A percentile compares a stretch with the other conserved stretches of the same genome.
These are phyloP conservation scores for Marchantia paleacea DNA, from an alignment of 225 moss, liverwort and hornwort genomes.

Conservation along the genomic window DNA sequence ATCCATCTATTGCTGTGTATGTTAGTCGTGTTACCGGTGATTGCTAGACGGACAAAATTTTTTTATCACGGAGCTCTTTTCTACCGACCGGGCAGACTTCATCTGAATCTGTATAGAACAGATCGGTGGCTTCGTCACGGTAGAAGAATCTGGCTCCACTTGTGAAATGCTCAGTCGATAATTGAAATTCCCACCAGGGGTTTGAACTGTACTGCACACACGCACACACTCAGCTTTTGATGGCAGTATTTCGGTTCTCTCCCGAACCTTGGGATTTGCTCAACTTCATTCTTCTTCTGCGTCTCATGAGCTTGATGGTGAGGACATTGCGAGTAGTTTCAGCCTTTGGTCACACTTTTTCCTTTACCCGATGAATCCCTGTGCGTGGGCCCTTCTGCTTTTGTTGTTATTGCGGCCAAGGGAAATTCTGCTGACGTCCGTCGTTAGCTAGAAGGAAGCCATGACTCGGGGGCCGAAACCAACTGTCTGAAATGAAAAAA, in stretches of 20 bases:
- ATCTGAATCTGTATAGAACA: neutral
- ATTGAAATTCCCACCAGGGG: neutral
- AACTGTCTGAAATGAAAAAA: neutral
- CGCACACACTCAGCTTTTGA: neutral
- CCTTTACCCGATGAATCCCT: neutral
- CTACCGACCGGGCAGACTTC: neutral
- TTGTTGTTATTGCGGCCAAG: neutral
- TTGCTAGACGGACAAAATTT: neutral
- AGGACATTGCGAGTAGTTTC: neutral
- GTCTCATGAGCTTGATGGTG: neutral
- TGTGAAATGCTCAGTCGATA: neutral
- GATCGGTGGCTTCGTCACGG: neutral
- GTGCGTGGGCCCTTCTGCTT: neutral
- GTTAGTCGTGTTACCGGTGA: neutral
- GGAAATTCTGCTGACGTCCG: neutral
- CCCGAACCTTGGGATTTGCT: neutral
- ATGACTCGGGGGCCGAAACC: neutral
- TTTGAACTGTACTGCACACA: neutral
- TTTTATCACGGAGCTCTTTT: neutral
- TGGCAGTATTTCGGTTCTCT: neutral
- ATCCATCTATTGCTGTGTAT: neutral
- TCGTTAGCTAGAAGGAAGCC: neutral
- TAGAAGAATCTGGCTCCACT: neutral
- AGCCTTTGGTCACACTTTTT: neutral
- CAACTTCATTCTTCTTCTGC: neutral